These are phyloP conservation scores for Antarctomyces pellizariae DNA, from an alignment of 495 filamentous ascomycete genomes.

Conservation along the genomic window DNA sequence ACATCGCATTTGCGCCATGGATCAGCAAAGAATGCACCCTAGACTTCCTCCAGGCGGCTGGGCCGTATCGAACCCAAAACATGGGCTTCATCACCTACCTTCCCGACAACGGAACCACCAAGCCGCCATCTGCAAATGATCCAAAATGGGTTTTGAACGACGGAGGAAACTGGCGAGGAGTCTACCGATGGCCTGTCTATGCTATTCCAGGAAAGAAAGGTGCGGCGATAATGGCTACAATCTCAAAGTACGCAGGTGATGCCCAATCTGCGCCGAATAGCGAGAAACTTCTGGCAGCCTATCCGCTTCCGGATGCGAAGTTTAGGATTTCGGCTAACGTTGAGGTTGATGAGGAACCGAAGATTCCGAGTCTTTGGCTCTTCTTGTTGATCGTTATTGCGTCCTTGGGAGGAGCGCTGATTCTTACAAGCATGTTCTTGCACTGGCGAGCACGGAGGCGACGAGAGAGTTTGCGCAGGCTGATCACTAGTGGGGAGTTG, in stretches of 20 bases:
- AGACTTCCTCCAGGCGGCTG: constrained; percentile 43
- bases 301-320: constrained; percentile 39
- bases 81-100: constrained; percentile 68
- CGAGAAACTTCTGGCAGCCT: constrained; percentile 29
- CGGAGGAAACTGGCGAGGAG: constrained; percentile 33
- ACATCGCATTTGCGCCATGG: constrained; percentile 80
- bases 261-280: constrained; percentile 31
- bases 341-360: constrained; percentile 14
- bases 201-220: constrained; percentile 50
- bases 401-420: constrained; percentile 40
- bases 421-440: constrained; percentile 42
- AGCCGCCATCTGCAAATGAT: constrained; percentile 36
- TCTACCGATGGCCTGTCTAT: constrained; percentile 55
- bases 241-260: constrained; percentile 55
- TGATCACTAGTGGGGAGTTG: constrained; percentile 51
- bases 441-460: constrained; percentile 46
- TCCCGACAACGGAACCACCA: constrained; percentile 27
- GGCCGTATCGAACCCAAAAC: constrained; percentile 31
- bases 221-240: constrained; percentile 39
- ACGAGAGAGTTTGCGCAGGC: constrained; percentile 35
- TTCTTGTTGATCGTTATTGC: constrained; percentile 64
- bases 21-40: constrained; percentile 40
- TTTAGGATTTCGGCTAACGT: constrained; percentile 26
- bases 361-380: constrained; percentile 52
- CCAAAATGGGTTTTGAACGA: constrained; percentile 43